Percentiles rank a stretch among this genome's conserved stretches.
These are phyloP conservation scores for Pseudonitzschia delicatissima DNA, from an alignment of 108 stramenopile species.

Conservation along the genomic window DNA sequence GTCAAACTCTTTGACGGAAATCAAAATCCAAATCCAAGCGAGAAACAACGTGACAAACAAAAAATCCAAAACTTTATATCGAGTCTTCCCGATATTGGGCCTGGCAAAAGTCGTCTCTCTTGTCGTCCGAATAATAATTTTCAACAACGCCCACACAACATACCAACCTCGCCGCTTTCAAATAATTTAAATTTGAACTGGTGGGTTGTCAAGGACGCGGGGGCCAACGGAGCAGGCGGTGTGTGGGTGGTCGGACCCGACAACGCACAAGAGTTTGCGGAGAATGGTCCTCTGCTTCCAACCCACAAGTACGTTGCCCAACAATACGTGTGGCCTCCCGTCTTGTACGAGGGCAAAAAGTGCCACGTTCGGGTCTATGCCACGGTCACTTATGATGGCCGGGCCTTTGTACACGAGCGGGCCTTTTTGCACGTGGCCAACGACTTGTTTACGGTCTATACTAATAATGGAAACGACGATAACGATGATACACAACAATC, in stretches of 20 bases:
- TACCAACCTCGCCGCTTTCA: too few relatives aligned
- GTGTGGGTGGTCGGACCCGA: slow-evolving; percentile 70
- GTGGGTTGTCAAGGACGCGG: slow-evolving; percentile 85
- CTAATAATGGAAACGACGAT: not conserved
- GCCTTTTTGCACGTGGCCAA: slow-evolving; percentile 87
- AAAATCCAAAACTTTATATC: too few relatives aligned
- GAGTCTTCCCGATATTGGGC: too few relatives aligned
- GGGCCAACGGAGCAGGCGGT: slow-evolving; percentile 78
- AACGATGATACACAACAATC: too few relatives aligned
- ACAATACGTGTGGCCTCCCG: slow-evolving; percentile 76
- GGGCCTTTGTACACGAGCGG: slow-evolving; percentile 69
- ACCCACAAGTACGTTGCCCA: slow-evolving; percentile 73
- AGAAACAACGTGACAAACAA: not conserved
- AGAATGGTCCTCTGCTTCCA: slow-evolving; percentile 27
- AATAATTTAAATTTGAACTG: too few relatives aligned
- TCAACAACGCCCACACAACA: slow-evolving; percentile 4
- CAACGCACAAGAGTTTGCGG: slow-evolving; percentile 40
- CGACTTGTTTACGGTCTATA: slow-evolving; percentile 46
- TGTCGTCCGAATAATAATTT: not conserved
- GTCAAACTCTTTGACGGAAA: slow-evolving; percentile 16
- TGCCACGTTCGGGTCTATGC: slow-evolving; percentile 85
- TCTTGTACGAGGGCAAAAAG: slow-evolving; percentile 60
- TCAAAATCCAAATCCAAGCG: too few relatives aligned
- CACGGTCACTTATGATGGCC: slow-evolving; percentile 56
- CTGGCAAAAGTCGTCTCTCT: not conserved